Percentiles rank a stretch among this genome's conserved stretches.
Conservation (phyloP, 1,139 yeast species). For the Candida neerlandica region DNA sequence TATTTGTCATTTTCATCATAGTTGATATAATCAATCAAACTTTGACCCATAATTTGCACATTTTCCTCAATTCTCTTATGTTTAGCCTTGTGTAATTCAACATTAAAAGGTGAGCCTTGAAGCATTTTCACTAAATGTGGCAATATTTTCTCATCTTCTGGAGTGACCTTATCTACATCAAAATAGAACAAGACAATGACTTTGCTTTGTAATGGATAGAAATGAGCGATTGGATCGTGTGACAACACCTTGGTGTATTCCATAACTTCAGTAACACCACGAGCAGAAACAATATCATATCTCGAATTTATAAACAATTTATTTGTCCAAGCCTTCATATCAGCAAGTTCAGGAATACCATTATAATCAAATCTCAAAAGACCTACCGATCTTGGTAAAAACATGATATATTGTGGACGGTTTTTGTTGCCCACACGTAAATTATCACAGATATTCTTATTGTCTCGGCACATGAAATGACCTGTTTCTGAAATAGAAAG, state of each 20-base stretch:
- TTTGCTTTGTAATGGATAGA: slow-evolving; percentile 44
- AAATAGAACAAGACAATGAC: slow-evolving; percentile 57
- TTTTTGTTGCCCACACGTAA: slow-evolving; percentile 25
- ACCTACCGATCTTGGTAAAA: slow-evolving; percentile 43
- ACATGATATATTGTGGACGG: slow-evolving; percentile 38
- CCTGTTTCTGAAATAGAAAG: slow-evolving; percentile 47
- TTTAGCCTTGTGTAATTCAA: slow-evolving; percentile 53
- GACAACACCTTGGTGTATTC: slow-evolving; percentile 39
- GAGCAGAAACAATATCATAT: slow-evolving; percentile 41
- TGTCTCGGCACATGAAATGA: slow-evolving; percentile 60
- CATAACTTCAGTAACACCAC: slow-evolving; percentile 44
- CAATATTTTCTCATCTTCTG: slow-evolving; percentile 63
- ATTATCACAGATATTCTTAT: slow-evolving; percentile 51
- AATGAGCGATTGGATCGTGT: slow-evolving; percentile 32
- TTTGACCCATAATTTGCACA: slow-evolving; percentile 44
- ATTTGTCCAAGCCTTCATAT: slow-evolving; percentile 36
- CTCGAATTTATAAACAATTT: slow-evolving; percentile 39
- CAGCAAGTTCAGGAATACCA: slow-evolving; percentile 26
- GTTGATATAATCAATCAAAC: slow-evolving; percentile 43
- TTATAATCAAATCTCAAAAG: slow-evolving; percentile 37
- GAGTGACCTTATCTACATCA: slow-evolving; percentile 51
- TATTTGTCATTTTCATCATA: slow-evolving; percentile 34
- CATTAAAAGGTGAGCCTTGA: slow-evolving; percentile 56
- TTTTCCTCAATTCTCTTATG: slow-evolving; percentile 45
- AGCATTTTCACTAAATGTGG: slow-evolving; percentile 62